Base-by-base conservation (phyloP, 2,329 filamentous ascomycete genomes). In the Simplicillium aogashimaense region DNA sequence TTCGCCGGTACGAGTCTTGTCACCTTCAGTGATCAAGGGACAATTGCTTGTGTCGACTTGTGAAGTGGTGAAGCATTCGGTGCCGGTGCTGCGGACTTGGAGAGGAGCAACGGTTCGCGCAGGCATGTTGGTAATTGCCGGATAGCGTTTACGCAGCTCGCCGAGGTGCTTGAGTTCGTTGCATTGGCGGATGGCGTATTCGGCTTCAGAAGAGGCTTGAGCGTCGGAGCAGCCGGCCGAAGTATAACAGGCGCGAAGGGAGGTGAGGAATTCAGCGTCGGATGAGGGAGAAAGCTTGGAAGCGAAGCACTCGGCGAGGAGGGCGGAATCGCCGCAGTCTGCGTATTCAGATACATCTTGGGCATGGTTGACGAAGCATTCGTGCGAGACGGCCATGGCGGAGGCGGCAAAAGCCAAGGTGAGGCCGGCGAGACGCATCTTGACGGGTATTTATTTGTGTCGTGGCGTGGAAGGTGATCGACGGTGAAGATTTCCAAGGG, bases 281-380 rank as follows among this genome's bases (percentile, higher is more conserved):
- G 59, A 47, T 45, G 53, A 45, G 39, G 49, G 37, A 12, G 58
- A 45, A 25, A 61, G 55, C 20, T 25, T 25, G 29, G 51, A 45
- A 9, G 50, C 44, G 37, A 76, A 57, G 53, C 71, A 76, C 49
- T 57, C 43, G 38, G 55, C 52, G 45, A 74, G 58, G 31, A 61
- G 57, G 41, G 53, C 56, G 42, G 53, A 51, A 49, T 69, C 53
- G 36, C 67, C 69, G 53, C 71, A 74, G 39, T 58, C 57, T 12
- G 68, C 58, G 31, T 56, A 53, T 13, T 42, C 45, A 36, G 66
- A 63, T 37, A 74, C 58, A 37, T 63, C 56, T 17, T 46, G 40
- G 45, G 61, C 57, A 46, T 63, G 55, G 39, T 53, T 45, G 37
- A 54, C 52, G 40, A 74, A 51, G 50, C 70, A 72, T 49, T 62